phyloP scores from a whole-genome alignment of 75 land plant genomes.

The Picea sitchensis region DNA sequence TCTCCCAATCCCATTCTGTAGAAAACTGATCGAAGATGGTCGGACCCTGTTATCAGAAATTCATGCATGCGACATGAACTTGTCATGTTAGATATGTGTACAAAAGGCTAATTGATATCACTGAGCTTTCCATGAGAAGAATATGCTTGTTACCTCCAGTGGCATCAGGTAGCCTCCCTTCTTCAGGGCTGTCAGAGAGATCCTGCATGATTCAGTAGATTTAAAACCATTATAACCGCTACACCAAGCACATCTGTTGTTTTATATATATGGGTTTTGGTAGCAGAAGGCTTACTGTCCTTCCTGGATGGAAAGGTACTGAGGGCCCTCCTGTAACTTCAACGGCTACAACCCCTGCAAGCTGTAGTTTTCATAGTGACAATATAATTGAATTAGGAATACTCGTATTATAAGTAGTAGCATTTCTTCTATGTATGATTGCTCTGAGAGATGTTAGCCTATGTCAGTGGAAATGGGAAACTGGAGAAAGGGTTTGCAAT shows the following conservation, averaged over 20 bases:
- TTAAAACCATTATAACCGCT: background rate
- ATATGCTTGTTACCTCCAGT: slow-evolving; percentile 14
- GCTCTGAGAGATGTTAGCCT: no score
- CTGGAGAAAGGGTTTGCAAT: no score
- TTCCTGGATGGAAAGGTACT: slow-evolving; percentile 47
- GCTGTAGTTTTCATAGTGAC: slow-evolving; percentile 13
- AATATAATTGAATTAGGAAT: no score
- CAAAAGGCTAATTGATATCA: background rate
- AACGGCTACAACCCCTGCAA: slow-evolving; percentile 53
- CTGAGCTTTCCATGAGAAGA: background rate
- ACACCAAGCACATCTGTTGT: background rate
- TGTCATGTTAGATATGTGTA: background rate
- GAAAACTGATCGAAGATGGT: slow-evolving; percentile 18
- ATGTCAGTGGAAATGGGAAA: no score
- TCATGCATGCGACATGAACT: background rate
- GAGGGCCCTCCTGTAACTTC: slow-evolving; percentile 49
- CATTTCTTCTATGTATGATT: no score
- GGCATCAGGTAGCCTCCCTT: slow-evolving; percentile 52
- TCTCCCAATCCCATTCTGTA: slow-evolving; percentile 32
- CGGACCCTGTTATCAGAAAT: slow-evolving; percentile 2
- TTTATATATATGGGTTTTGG: background rate
- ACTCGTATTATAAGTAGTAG: no score
- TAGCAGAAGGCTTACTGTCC: slow-evolving; percentile 19
- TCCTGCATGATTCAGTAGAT: slow-evolving; percentile 18
- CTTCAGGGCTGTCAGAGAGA: slow-evolving; percentile 26